These are phyloP conservation scores for Apiospora aurea DNA, from an alignment of 2,329 filamentous ascomycete genomes.

Conservation along the genomic window DNA sequence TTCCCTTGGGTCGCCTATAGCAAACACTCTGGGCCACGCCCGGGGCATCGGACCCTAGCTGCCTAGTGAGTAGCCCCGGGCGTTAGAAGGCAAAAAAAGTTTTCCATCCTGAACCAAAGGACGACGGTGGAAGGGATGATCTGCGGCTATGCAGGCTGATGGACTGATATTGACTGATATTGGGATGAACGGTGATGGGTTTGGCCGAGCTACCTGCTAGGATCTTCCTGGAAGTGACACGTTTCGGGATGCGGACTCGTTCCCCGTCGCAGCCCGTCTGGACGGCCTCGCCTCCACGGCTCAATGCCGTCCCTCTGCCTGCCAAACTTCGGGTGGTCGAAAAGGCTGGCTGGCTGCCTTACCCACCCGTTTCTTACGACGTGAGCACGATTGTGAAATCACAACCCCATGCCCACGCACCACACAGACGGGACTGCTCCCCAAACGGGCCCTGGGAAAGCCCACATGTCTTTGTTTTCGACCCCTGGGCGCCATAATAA, in stretches of 20 bases:
- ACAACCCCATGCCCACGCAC: conserved; percentile 1
- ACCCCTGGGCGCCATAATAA: conserved; percentile 18
- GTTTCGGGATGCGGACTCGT: conserved; percentile 17
- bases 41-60: not conserved
- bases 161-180: conserved; percentile 20
- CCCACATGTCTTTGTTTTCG: conserved; percentile 16
- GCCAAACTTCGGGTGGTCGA: not conserved
- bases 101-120: not conserved
- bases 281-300: conserved; percentile 12
- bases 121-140: conserved; percentile 4
- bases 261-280: conserved; percentile 18
- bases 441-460: conserved; percentile 17
- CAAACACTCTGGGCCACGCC: conserved; percentile 10
- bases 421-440: not conserved
- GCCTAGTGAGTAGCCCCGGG: not conserved
- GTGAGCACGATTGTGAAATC: conserved; percentile 18
- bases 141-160: conserved; percentile 16
- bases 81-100: not conserved
- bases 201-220: not conserved
- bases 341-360: not conserved
- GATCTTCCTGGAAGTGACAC: conserved; percentile 12
- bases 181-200: conserved; percentile 11
- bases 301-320: conserved; percentile 17
- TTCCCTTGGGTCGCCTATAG: conserved; percentile 1
- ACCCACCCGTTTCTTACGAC: conserved; percentile 13